Percentiles rank a stretch among this genome's conserved stretches.
These are phyloP conservation scores for Chalara sp. DNA, from an alignment of 2,329 filamentous ascomycete species.

Conservation along the genomic window DNA sequence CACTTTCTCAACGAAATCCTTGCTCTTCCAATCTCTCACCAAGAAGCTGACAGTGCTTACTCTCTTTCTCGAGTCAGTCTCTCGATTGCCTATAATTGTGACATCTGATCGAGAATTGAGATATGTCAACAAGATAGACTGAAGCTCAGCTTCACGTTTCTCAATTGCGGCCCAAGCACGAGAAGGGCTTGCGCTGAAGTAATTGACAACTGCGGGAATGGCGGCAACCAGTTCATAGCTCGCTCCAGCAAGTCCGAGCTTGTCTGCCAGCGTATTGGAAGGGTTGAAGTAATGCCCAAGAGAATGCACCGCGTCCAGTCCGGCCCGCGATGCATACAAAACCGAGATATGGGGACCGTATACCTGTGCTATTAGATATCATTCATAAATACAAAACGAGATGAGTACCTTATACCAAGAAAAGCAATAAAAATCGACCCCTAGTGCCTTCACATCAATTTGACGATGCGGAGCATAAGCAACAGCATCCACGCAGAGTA, in stretches of 20 bases:
- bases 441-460: constrained; percentile 61
- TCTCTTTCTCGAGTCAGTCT: constrained; percentile 38
- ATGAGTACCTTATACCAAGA: constrained; percentile 64
- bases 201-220: constrained; percentile 54
- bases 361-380: constrained; percentile 33
- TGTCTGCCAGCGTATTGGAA: constrained; percentile 51
- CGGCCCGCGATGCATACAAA: constrained; percentile 55
- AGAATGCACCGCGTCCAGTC: constrained; percentile 48
- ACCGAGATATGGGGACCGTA: constrained; percentile 71
- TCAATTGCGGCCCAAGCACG: constrained; percentile 44
- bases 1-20: constrained; percentile 53
- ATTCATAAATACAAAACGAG: background rate
- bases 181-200: constrained; percentile 41
- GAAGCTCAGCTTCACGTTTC: constrained; percentile 53
- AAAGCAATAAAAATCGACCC: constrained; percentile 72
- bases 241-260: constrained; percentile 60
- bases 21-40: constrained; percentile 48
- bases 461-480: constrained; percentile 68
- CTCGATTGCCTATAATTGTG: constrained; percentile 51
- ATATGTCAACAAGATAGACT: constrained; percentile 52
- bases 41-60: constrained; percentile 64
- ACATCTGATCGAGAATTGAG: constrained; percentile 44
- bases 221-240: constrained; percentile 64
- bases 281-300: constrained; percentile 65
- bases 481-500: constrained; percentile 70